Evolutionary conservation across 2,329 filamentous ascomycete species (phyloP), one percentile per base, ranked within the genome.

Genomic region (Teratosphaeria viscida): DNA sequence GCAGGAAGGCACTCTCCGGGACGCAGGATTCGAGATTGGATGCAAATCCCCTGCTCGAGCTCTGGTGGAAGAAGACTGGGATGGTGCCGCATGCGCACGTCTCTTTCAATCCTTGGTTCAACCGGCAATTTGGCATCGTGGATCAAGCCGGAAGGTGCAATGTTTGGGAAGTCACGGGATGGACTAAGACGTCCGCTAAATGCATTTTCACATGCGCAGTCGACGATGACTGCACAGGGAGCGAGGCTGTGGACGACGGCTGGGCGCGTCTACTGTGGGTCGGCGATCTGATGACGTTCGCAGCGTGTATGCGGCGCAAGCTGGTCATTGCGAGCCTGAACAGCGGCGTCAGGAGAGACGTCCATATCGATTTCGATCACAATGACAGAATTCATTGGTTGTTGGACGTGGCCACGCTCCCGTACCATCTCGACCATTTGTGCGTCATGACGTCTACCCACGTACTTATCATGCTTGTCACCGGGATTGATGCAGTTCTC

Each of bases 101-200:
- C 2, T 73, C 81, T 0, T 88, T 91, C 69, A 86, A 85, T 63
- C 82, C 86, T 0, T 82, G 74, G 70, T 82, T 78, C 60, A 73
- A 77, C 16, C 80, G 83, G 1, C 85, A 88, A 65, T 73, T 91
- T 57, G 85, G 79, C 16, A 76, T 90, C 29, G 76, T 91, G 19
- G 86, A 91, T 66, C 77, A 83, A 57, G 74, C 74, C 37, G 87
- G 87, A 1, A 77, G 76, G 60, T 92, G 88, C 88, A 84, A 77
- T 52, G 71, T 90, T 3, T 90, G 86, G 84, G 79, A 87, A 61
- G 74, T 87, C 27, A 64, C 69, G 63, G 59, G 58, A 58, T 52
- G 57, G 55, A 57, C 34, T 23, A 32, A 27, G 8, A 27, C 59
- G 35, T 62, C 53, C 10, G 60, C 57, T 27, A 57, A 57, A 52